Conservation (phyloP, 208 protist genomes). For the Leishmania gerbilli region DNA sequence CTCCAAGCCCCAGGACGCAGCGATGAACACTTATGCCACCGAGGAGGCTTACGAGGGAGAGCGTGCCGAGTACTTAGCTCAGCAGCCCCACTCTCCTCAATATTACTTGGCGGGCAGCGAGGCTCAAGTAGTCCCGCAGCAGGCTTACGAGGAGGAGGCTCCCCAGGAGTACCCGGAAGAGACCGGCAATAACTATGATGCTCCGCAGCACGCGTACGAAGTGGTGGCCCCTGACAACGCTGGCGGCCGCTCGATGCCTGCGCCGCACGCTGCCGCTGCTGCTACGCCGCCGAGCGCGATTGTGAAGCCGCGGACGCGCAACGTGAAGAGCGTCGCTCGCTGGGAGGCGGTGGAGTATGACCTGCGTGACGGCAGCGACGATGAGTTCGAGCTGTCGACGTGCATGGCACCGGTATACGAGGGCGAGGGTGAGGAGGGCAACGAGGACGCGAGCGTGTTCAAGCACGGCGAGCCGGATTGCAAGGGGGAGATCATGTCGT, state of each 20-base stretch:
- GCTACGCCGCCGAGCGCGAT: conserved; percentile 9
- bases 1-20: neutral
- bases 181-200: neutral
- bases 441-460: conserved; percentile 29
- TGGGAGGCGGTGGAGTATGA: conserved; percentile 68
- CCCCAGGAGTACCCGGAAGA: neutral
- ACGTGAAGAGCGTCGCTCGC: conserved; percentile 37
- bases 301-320: conserved; percentile 47
- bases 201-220: conserved; percentile 1
- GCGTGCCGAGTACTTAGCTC: neutral
- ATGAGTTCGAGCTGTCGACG: conserved; percentile 73
- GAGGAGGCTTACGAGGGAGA: conserved; percentile 5
- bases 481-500: conserved; percentile 62
- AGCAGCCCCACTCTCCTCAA: neutral
- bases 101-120: neutral
- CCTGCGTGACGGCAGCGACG: conserved; percentile 52
- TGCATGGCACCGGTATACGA: conserved; percentile 40
- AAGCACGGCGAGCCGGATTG: conserved; percentile 70
- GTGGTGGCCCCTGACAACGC: neutral
- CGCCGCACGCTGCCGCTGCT: neutral
- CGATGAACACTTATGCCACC: neutral
- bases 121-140: neutral
- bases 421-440: conserved; percentile 38
- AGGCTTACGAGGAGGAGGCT: conserved; percentile 9
- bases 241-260: neutral